Evolutionary conservation across 1,139 yeast species (phyloP), one percentile per base, ranked within the genome.

Genomic region (Blastobotrys capitulatus): DNA sequence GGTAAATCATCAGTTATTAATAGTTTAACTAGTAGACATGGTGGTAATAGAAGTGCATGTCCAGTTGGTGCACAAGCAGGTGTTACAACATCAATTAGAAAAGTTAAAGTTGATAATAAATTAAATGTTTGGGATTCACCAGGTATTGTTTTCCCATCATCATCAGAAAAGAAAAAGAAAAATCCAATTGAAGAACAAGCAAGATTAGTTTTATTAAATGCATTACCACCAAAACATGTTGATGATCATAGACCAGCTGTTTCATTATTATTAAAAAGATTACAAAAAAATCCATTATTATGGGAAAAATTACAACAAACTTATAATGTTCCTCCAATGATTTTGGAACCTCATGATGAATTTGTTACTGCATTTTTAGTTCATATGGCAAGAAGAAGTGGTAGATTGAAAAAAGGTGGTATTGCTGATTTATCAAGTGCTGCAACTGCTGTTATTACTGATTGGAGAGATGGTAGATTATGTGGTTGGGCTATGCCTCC

Each of bases 51-150:
- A 34, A 73, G 80, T 41, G 94, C 92, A 10, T 92, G 98, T 66
- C 97, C 98, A 13, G 95, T 87, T 32, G 99, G 98, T 42, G 94
- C 95, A 62, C 94, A 86, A 70, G 97, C 99, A 3, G 98, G 98
- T 66, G 92, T 92, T 36, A 92, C 98, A 29, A 90, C 96, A 1
- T 75, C 92, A 2, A 74, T 92, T 67, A 81, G 97, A 70, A 95
- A 89, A 68, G 89, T 92, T 53, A 92, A 92, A 70, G 79, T 92
- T 54, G 98, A 92, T 66, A 85, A 82, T 64, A 89, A 89, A 68
- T 77, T 92, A 59, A 87, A 86, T 68, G 77, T 92, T 55, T 76
- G 92, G 64, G 98, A 92, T 68, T 88, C 97, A 46, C 98, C 98
- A 46, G 98, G 98, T 65, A 92, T 92, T 57, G 97, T 94, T 38